phyloP scores from a whole-genome alignment of 129 eudicot species.

The Lonicera japonica region DNA sequence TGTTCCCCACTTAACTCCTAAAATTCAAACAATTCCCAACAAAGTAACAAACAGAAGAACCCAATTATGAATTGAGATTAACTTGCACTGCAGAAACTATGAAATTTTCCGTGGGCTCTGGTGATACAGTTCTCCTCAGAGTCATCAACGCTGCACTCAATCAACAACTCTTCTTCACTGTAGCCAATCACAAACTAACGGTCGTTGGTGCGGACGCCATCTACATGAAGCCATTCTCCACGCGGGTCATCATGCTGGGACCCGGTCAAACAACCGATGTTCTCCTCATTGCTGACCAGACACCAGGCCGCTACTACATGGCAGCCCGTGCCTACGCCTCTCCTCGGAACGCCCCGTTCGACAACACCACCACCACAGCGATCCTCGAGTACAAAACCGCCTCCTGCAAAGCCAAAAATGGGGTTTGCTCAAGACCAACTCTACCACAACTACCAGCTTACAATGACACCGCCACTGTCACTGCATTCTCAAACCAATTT shows the following conservation, averaged over 20 bases:
- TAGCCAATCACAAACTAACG: conserved; percentile 53
- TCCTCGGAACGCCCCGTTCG: conserved; percentile 38
- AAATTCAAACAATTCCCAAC: too few relatives aligned
- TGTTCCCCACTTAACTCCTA: background rate
- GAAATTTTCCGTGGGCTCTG: conserved; percentile 36
- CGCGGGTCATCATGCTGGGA: conserved; percentile 47
- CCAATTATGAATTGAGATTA: too few relatives aligned
- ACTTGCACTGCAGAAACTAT: conserved; percentile 29
- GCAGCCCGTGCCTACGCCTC: conserved; percentile 54
- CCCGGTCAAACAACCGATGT: conserved; percentile 67
- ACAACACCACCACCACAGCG: conserved; percentile 61
- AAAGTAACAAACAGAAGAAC: too few relatives aligned
- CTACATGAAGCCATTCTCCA: conserved; percentile 46
- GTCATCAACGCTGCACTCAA: conserved; percentile 64
- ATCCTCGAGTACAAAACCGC: conserved; percentile 37
- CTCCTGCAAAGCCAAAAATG: conserved; percentile 17
- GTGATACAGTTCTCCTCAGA: conserved; percentile 43
- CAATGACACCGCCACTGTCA: conserved; percentile 51
- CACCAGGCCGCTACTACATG: conserved; percentile 44
- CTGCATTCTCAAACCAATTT: conserved; percentile 36
- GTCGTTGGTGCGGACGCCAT: conserved; percentile 54
- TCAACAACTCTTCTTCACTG: conserved; percentile 55
- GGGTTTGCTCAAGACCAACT: conserved; percentile 23
- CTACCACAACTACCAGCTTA: conserved; percentile 50
- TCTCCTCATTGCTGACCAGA: conserved; percentile 44